phyloP scores from a whole-genome alignment of 371 early-diverging fungal species.

The Mucor lusitanicus region DNA sequence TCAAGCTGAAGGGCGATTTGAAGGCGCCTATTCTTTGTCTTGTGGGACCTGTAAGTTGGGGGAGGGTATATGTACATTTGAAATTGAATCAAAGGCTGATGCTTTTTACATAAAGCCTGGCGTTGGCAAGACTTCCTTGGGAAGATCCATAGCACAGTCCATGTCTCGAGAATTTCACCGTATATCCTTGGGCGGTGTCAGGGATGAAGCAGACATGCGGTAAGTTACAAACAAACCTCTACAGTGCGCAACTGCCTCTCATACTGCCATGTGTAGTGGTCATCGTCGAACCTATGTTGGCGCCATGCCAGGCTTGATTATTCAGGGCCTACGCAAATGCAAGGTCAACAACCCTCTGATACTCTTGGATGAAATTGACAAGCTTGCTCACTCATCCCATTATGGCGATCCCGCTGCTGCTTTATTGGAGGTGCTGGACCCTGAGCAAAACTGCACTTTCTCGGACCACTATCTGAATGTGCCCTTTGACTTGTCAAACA shows the following conservation, averaged over 20 bases:
- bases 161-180: constrained; percentile 81
- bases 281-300: constrained; percentile 92
- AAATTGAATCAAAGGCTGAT: neutral
- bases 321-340: constrained; percentile 72
- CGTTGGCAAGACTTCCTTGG: constrained; percentile 87
- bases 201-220: constrained; percentile 87
- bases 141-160: constrained; percentile 78
- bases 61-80: neutral
- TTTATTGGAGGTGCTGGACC: constrained; percentile 85
- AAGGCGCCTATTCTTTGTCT: constrained; percentile 88
- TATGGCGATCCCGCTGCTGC: constrained; percentile 87
- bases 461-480: constrained; percentile 85
- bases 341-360: constrained; percentile 84
- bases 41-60: constrained; percentile 59
- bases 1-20: constrained; percentile 75
- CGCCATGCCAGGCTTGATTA: constrained; percentile 83
- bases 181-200: constrained; percentile 84
- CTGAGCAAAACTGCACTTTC: constrained; percentile 82
- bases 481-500: constrained; percentile 82
- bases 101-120: constrained; percentile 49
- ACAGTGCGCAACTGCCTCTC: neutral
- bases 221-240: neutral
- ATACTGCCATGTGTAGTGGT: constrained; percentile 47
- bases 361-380: constrained; percentile 70
- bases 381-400: constrained; percentile 64